Conservation (phyloP, 2,329 filamentous ascomycete species). For the Fusarium avenaceum region DNA sequence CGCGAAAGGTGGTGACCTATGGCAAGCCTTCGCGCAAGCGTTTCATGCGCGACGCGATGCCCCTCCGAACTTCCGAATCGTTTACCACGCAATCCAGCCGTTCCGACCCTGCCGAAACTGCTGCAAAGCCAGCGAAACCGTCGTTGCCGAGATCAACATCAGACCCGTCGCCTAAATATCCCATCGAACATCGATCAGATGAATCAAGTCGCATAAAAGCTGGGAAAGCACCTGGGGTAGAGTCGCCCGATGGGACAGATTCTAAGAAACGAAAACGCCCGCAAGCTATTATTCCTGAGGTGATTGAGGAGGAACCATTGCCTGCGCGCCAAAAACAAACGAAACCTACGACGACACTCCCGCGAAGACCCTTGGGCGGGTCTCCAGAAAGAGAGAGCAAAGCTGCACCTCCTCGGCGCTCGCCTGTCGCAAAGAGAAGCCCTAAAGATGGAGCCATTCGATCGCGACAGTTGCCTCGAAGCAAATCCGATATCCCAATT, state of each 20-base stretch:
- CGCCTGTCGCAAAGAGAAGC: conserved; percentile 18
- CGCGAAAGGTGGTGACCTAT: conserved; percentile 48
- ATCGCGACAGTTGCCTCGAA: conserved; percentile 22
- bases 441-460: conserved; percentile 12
- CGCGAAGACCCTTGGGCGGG: conserved; percentile 21
- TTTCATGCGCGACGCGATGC: conserved; percentile 39
- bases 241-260: conserved; percentile 34
- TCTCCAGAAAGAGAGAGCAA: conserved; percentile 15
- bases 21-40: conserved; percentile 48
- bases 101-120: conserved; percentile 21
- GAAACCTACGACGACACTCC: conserved; percentile 25
- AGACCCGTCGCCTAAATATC: conserved; percentile 32
- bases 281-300: conserved; percentile 20
- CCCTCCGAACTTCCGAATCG: conserved; percentile 41
- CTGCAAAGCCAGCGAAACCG: conserved; percentile 33
- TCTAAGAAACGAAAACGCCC: conserved; percentile 46
- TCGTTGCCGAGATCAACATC: conserved; percentile 33
- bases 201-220: conserved; percentile 9
- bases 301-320: conserved; percentile 18
- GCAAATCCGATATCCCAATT: conserved; percentile 17
- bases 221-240: conserved; percentile 17
- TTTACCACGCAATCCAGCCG: conserved; percentile 25
- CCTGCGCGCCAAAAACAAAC: conserved; percentile 18
- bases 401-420: conserved; percentile 4
- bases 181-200: conserved; percentile 20